These are phyloP conservation scores for Polygonum aviculare DNA, from an alignment of 148 eudicot genomes.

Conservation along the genomic window DNA sequence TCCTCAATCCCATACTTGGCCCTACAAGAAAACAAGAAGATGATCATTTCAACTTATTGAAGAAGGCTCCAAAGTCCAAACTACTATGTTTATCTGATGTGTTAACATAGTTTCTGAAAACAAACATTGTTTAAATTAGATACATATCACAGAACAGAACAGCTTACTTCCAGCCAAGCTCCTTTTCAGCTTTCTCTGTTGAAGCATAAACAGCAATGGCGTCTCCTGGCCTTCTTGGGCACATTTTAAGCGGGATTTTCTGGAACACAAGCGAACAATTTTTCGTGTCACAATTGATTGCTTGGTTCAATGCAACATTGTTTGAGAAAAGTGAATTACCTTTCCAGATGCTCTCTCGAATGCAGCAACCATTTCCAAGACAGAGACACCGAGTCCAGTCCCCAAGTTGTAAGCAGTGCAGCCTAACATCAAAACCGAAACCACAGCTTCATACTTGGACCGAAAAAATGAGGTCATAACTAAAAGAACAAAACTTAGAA, in stretches of 20 bases:
- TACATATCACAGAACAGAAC: neutral
- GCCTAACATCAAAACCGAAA: slow-evolving; percentile 29
- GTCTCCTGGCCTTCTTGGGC: slow-evolving; percentile 83
- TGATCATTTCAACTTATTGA: neutral
- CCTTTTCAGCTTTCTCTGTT: slow-evolving; percentile 67
- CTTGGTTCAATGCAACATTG: neutral
- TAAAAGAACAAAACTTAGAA: neutral
- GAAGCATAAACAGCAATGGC: slow-evolving; percentile 73
- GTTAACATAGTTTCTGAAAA: neutral
- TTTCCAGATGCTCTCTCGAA: slow-evolving; percentile 85
- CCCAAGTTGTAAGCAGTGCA: slow-evolving; percentile 78
- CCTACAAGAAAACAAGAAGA: slow-evolving; percentile 27
- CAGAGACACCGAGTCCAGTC: slow-evolving; percentile 77
- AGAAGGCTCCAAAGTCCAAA: neutral
- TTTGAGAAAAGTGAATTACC: slow-evolving; percentile 19
- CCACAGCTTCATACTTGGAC: neutral
- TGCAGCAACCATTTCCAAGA: slow-evolving; percentile 81
- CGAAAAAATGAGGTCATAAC: neutral
- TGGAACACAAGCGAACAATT: slow-evolving; percentile 10
- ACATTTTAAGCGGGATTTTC: slow-evolving; percentile 74
- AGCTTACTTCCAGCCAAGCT: slow-evolving; percentile 89
- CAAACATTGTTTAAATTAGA: no score
- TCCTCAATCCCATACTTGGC: slow-evolving; percentile 70
- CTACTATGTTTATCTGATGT: neutral
- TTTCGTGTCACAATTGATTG: neutral